Conservation (phyloP, 257 asterid genomes). For the Salvia splendens region DNA sequence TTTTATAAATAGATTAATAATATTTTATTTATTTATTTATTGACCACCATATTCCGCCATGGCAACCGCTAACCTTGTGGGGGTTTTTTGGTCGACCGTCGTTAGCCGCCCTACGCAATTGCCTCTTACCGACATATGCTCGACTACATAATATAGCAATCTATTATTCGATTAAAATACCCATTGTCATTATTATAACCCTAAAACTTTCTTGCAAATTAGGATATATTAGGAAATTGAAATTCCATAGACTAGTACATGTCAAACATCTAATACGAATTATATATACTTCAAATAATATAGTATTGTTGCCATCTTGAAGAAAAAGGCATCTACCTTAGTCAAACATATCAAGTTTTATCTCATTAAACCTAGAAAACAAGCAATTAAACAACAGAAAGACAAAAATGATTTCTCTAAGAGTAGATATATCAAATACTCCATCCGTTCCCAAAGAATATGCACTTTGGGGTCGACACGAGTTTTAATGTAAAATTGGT, state of each 20-base stretch:
- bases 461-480: too few relatives aligned
- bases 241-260: background rate
- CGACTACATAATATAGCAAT: background rate
- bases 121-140: background rate
- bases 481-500: too few relatives aligned
- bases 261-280: background rate
- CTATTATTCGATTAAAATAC: background rate
- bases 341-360: background rate
- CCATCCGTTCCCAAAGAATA: too few relatives aligned
- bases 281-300: background rate
- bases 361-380: background rate
- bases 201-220: background rate
- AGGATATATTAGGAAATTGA: background rate
- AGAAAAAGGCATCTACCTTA: background rate
- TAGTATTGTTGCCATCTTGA: background rate
- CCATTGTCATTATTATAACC: background rate
- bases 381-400: background rate
- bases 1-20: too few relatives aligned
- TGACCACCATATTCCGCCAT: too few relatives aligned
- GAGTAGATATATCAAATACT: background rate
- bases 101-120: too few relatives aligned
- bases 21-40: too few relatives aligned
- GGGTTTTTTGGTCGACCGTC: too few relatives aligned
- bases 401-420: slow-evolving; percentile 5
- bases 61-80: too few relatives aligned